These are phyloP conservation scores for Podila epicladia DNA, from an alignment of 192 early-diverging fungal genomes.

Conservation along the genomic window DNA sequence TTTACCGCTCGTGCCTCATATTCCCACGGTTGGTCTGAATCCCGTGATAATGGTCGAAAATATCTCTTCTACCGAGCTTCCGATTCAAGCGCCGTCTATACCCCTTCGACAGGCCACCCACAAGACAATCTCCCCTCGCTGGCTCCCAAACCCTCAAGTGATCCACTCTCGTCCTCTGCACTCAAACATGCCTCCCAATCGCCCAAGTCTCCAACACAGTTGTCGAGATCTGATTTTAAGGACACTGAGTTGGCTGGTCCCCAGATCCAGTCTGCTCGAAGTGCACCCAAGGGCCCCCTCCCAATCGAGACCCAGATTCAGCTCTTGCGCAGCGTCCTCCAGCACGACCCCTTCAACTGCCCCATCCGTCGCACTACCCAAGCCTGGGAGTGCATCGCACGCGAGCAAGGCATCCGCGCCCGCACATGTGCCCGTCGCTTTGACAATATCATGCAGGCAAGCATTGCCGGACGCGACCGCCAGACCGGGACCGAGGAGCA, in stretches of 20 bases:
- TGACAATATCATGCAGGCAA: constrained; percentile 48
- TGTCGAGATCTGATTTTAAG: not conserved
- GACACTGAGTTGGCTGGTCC: not conserved
- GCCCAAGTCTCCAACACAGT: not conserved
- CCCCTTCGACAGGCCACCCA: not conserved
- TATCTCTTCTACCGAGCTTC: not conserved
- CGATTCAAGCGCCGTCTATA: not conserved
- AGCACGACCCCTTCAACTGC: constrained; percentile 49
- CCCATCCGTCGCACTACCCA: constrained; percentile 42
- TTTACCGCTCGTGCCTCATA: not conserved
- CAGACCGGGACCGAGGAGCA: constrained; percentile 31
- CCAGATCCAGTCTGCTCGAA: constrained; percentile 15
- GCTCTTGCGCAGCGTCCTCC: constrained; percentile 23
- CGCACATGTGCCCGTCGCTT: constrained; percentile 39
- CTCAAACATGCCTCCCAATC: not conserved
- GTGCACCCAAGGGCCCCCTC: constrained; percentile 28
- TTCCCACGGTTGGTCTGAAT: not conserved
- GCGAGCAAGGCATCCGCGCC: constrained; percentile 41
- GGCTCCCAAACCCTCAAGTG: too few relatives aligned
- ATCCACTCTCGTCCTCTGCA: too few relatives aligned
- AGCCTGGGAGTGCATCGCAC: constrained; percentile 39
- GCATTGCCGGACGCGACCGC: constrained; percentile 33
- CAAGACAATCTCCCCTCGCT: too few relatives aligned
- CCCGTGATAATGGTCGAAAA: not conserved
- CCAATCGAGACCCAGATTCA: constrained; percentile 36